These are phyloP conservation scores for Boechera divaricarpa DNA, from an alignment of 345 rosid species.

Conservation along the genomic window DNA sequence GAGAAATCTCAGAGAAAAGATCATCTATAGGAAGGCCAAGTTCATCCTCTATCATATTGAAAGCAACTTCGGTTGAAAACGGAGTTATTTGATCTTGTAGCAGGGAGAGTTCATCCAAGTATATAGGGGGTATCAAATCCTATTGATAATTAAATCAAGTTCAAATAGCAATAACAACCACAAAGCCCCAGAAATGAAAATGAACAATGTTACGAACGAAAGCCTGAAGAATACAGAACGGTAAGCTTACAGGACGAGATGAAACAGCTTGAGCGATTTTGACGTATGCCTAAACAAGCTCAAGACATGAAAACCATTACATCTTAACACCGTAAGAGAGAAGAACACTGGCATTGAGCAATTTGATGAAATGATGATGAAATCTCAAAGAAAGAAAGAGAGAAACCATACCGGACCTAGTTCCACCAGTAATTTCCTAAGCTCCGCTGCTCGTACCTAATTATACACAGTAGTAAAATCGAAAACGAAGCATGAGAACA, in stretches of 20 bases:
- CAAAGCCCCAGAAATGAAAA: neutral
- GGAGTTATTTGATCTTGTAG: constrained; percentile 92
- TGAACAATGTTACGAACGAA: neutral
- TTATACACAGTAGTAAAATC: neutral
- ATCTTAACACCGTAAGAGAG: neutral
- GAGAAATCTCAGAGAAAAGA: constrained; percentile 89
- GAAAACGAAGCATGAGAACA: constrained; percentile 21
- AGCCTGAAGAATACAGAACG: neutral
- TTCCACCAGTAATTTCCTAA: constrained; percentile 76
- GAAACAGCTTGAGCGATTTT: constrained; percentile 97
- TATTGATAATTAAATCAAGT: constrained; percentile 33
- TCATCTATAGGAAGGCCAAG: constrained; percentile 72
- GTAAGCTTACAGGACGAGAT: constrained; percentile 78
- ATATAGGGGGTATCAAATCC: constrained; percentile 90
- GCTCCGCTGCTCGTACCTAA: constrained; percentile 92
- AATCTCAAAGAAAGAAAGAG: neutral
- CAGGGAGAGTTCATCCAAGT: constrained; percentile 83
- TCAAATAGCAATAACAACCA: constrained; percentile 25
- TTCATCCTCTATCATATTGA: constrained; percentile 74
- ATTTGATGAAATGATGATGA: constrained; percentile 3
- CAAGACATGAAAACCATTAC: constrained; percentile 23
- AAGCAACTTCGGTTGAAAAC: constrained; percentile 85
- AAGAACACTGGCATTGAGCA: constrained; percentile 16
- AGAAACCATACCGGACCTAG: constrained; percentile 80
- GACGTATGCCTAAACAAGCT: constrained; percentile 69